Base-by-base conservation (phyloP, 768 basidiomycete species). In the Megacollybia marginata region DNA sequence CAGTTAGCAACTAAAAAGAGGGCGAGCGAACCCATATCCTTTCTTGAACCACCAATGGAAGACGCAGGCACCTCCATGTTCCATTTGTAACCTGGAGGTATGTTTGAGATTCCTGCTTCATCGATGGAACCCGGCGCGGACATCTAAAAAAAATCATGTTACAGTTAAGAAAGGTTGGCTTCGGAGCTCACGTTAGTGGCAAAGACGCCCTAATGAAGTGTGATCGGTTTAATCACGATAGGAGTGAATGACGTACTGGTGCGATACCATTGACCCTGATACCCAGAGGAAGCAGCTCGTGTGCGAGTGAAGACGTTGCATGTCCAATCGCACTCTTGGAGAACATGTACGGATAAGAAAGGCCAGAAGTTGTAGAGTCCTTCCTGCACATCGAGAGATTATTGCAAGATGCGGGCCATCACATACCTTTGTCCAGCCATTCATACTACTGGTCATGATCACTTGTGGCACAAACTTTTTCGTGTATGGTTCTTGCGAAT, bases 401-500 rank as follows among this genome's bases (percentile, higher is more conserved):
- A 36, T 34, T 23, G 18, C 13, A 28, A 10, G 20, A 40, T 4
- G 42, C 18, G 36, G 13, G 15, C 9, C 15, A 8, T 11, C 12
- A 16, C 52, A 51, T 34, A 68, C 71, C 64, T 75, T 77, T 15
- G 74, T 70, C 74, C 74, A 77, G 1, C 73, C 75, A 49, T 75
- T 76, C 74, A 76, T 74, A 46, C 72, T 73, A 45, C 69, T 70
- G 1, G 74, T 77, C 69, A 76, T 74, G 32, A 78, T 59, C 28
- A 78, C 60, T 57, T 75, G 73, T 1, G 74, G 73, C 9, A 66
- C 71, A 51, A 76, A 75, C 47, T 62, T 66, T 48, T 59, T 60
- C 8, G 59, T 62, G 16, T 52, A 59, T 23, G 56, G 59, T 42
- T 55, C 60, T 1, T 60, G 55, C 2, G 56, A 55, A 35, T 59